phyloP scores from a whole-genome alignment of 441 rosid genomes.

The Eruca vesicaria region DNA sequence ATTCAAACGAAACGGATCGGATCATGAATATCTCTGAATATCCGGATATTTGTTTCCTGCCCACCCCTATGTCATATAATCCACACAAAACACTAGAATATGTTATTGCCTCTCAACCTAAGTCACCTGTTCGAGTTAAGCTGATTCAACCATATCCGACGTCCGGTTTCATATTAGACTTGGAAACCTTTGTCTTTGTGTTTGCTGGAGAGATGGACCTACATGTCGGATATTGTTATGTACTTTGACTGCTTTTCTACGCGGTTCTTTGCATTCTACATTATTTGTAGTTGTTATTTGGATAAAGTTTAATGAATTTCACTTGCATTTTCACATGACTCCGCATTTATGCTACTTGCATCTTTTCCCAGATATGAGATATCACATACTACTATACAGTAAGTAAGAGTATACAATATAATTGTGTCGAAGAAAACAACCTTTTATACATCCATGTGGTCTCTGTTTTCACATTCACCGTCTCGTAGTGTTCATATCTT shows the following conservation, averaged over 20 bases:
- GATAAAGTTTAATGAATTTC: background rate
- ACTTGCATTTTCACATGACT: constrained; percentile 24
- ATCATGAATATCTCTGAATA: too few relatives aligned
- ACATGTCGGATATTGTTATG: background rate
- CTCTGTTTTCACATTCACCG: background rate
- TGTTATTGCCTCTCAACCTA: background rate
- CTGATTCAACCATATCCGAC: background rate
- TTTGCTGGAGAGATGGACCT: constrained; percentile 1
- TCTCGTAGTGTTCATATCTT: background rate
- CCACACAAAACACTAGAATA: background rate
- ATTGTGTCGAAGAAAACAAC: background rate
- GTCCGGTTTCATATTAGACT: background rate
- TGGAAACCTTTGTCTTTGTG: background rate
- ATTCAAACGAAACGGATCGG: too few relatives aligned
- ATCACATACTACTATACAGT: background rate
- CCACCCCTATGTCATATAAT: background rate
- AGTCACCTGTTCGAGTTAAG: background rate
- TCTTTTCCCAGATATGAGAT: background rate
- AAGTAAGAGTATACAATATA: background rate
- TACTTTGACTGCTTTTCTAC: constrained; percentile 13
- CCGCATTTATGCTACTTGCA: constrained; percentile 2
- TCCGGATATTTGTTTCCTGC: too few relatives aligned
- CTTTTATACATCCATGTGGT: background rate
- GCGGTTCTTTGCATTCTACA: constrained; percentile 2
- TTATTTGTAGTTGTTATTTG: background rate